Percentiles rank a stretch among this genome's conserved stretches.
Conservation (phyloP, 345 rosid species). For the Eucalyptus marginata region DNA sequence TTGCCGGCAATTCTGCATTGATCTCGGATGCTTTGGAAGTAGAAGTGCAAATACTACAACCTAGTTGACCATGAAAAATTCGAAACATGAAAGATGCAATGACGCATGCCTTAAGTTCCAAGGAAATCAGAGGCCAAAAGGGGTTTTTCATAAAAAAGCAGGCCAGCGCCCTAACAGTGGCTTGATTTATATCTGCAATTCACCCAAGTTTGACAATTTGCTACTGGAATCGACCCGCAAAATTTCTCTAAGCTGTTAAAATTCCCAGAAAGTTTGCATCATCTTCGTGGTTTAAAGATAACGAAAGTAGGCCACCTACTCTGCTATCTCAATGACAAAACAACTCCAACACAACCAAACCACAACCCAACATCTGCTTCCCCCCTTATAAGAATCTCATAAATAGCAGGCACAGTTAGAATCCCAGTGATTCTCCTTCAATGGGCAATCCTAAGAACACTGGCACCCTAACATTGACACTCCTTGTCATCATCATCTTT, state of each 20-base stretch:
- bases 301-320: not conserved
- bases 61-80: not conserved
- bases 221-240: not conserved
- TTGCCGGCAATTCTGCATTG: not conserved
- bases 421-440: not conserved
- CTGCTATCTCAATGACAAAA: not conserved
- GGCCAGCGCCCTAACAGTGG: not conserved
- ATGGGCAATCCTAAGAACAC: not conserved
- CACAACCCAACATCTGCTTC: not conserved
- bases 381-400: not conserved
- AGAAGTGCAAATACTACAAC: not conserved
- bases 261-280: not conserved
- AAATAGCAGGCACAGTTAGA: not conserved
- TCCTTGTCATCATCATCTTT: not conserved
- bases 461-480: not conserved
- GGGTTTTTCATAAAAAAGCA: not conserved
- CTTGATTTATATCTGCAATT: not conserved
- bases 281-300: not conserved
- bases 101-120: not conserved
- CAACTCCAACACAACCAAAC: not conserved
- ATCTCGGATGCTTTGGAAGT: not conserved
- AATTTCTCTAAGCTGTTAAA: not conserved
- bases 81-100: not conserved
- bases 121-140: not conserved
- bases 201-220: not conserved